phyloP scores from a whole-genome alignment of 768 basidiomycete genomes.

The Pleurotus giganteus region DNA sequence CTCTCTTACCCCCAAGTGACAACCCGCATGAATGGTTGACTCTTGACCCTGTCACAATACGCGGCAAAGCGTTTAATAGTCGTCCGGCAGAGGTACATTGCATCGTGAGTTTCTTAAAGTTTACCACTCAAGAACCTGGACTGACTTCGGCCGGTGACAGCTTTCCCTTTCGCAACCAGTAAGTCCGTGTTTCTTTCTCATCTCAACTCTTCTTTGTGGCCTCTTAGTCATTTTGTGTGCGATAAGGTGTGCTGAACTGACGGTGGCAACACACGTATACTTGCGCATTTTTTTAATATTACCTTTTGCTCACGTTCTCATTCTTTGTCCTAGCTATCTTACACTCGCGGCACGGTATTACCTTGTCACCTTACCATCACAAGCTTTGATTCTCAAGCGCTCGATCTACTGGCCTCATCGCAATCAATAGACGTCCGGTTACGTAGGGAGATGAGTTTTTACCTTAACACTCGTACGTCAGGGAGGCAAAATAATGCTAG shows the following conservation, averaged over 20 bases:
- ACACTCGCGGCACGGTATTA: constrained; percentile 47
- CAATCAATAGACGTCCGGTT: constrained; percentile 36
- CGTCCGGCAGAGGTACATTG: neutral
- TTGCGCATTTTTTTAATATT: neutral
- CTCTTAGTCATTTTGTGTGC: neutral
- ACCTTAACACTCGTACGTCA: neutral
- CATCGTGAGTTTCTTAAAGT: neutral
- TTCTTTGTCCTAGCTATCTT: constrained; percentile 32
- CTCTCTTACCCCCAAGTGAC: neutral
- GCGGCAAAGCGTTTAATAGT: neutral
- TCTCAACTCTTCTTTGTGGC: neutral
- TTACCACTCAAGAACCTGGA: too few relatives aligned
- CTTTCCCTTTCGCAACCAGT: neutral
- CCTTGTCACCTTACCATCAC: constrained; percentile 45
- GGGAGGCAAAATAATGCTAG: neutral
- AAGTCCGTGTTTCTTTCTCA: neutral
- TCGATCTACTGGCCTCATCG: constrained; percentile 43
- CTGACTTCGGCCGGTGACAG: neutral
- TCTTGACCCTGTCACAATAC: neutral
- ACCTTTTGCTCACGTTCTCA: neutral
- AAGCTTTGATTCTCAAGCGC: constrained; percentile 32
- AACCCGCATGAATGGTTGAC: neutral
- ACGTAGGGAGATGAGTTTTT: neutral
- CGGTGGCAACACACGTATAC: neutral
- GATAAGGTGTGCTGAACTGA: neutral